Evolutionary conservation across 2,329 filamentous ascomycete genomes (phyloP).

Genomic region (Diaporthe sp.): DNA sequence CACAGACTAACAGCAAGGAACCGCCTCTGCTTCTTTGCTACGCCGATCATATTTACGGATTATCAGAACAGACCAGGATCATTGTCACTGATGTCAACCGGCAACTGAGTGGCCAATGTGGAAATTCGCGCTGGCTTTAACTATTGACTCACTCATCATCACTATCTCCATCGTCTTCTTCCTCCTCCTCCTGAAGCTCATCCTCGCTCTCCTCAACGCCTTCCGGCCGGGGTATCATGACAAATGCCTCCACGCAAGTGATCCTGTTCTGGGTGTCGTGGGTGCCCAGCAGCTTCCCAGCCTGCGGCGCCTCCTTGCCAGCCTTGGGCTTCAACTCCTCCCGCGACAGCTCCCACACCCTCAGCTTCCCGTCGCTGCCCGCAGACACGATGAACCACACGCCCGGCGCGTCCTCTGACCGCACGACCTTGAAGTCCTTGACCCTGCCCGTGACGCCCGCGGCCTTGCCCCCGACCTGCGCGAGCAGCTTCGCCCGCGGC

Average conservation of each 20-base stretch:
- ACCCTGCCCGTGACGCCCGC: constrained; percentile 78
- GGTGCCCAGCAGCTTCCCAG: constrained; percentile 79
- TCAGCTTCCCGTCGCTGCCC: constrained; percentile 88
- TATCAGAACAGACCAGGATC: background rate
- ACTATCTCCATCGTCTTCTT: constrained; percentile 49
- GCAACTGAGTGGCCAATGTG: background rate
- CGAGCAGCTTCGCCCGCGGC: constrained; percentile 75
- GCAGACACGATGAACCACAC: constrained; percentile 76
- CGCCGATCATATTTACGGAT: background rate
- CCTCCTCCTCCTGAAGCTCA: constrained; percentile 58
- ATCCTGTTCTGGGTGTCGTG: constrained; percentile 91
- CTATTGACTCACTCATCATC: constrained; percentile 42
- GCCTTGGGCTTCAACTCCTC: constrained; percentile 54
- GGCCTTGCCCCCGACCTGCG: constrained; percentile 82
- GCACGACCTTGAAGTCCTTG: constrained; percentile 86
- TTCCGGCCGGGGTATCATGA: constrained; percentile 80
- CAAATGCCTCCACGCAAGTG: constrained; percentile 88
- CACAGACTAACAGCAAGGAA: too few relatives aligned
- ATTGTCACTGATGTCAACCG: background rate
- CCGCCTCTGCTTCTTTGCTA: background rate
- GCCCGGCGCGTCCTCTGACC: constrained; percentile 54
- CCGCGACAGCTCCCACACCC: constrained; percentile 77
- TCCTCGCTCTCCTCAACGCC: constrained; percentile 71
- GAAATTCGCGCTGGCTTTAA: too few relatives aligned
- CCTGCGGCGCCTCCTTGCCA: constrained; percentile 46